Evolutionary conservation across 2,329 filamentous ascomycete genomes (phyloP), one percentile per base, ranked within the genome.

Genomic region (Verticillium nonalfalfae): DNA sequence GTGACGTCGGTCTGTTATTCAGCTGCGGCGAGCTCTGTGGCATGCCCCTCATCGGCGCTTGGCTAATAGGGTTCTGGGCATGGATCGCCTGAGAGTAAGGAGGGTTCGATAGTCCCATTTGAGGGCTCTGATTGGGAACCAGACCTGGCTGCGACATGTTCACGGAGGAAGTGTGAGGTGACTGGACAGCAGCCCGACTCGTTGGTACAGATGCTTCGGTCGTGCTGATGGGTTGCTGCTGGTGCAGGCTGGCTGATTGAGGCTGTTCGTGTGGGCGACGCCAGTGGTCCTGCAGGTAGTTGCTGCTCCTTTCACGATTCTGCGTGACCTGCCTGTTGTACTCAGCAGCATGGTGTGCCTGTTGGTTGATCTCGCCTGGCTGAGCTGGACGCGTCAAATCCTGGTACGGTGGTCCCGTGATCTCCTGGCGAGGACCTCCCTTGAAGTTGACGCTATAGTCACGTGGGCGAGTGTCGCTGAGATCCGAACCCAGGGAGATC

Each of bases 291-390:
- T 94, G 88, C 66, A 96, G 81, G 67, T 92, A 96, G 62, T 93
- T 88, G 62, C 82, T 85, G 62, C 95, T 90, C 75, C 90, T 88
- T 45, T 87, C 86, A 62, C 94, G 89, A 73, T 93, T 90, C 68
- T 90, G 85, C 69, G 90, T 92, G 59, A 98, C 81, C 56, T 85
- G 84, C 69, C 95, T 92, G 78, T 94, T 98, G 78, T 90, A 96
- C 68, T 98, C 94, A 62, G 92, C 91, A 18, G 94, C 90, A 65
- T 96, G 91, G 58, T 91, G 87, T 34, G 93, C 91, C 74, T 97
- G 93, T 56, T 90, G 89, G 66, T 95, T 82, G 60, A 98, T 86
- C 69, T 98, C 94, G 56, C 85, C 81, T 34, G 91, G 82, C 35
- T 88, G 85, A 65, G 89, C 90, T 11, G 91, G 82, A 72, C 93